Conservation (phyloP, 257 asterid genomes). For the Ehretia macrophylla region DNA sequence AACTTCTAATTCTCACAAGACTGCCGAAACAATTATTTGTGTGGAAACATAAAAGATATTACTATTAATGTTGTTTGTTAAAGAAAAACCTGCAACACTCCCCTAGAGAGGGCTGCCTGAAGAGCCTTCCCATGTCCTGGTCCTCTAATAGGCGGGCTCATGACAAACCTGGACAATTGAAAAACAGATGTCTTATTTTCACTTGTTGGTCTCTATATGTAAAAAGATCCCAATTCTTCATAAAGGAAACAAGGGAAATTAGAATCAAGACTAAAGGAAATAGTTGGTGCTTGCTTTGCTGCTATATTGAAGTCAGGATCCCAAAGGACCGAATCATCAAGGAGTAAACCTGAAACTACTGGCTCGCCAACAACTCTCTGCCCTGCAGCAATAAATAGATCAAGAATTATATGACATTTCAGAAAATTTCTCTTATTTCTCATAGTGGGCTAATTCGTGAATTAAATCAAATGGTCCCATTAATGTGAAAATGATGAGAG, state of each 20-base stretch:
- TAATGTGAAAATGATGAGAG: too few species aligned
- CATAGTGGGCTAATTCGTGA: too few species aligned
- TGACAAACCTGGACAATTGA: slow-evolving; percentile 59
- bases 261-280: slow-evolving; percentile 18
- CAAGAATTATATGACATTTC: neutral
- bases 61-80: too few species aligned
- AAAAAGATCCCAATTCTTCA: slow-evolving; percentile 9
- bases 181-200: neutral
- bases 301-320: slow-evolving; percentile 80
- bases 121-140: slow-evolving; percentile 91
- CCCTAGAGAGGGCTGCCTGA: slow-evolving; percentile 91
- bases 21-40: too few species aligned
- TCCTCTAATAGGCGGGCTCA: slow-evolving; percentile 98
- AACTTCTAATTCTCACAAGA: too few species aligned
- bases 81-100: slow-evolving; percentile 68
- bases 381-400: slow-evolving; percentile 40
- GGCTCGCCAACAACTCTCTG: slow-evolving; percentile 96
- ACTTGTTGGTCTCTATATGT: neutral
- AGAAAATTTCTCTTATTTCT: neutral
- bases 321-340: slow-evolving; percentile 90
- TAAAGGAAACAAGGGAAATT: neutral
- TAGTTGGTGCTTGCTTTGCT: slow-evolving; percentile 54
- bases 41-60: too few species aligned
- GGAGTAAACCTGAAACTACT: slow-evolving; percentile 78
- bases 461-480: too few species aligned